Evolutionary conservation across 2,329 filamentous ascomycete genomes (phyloP).

Genomic region (Aplosporella prunicola): DNA sequence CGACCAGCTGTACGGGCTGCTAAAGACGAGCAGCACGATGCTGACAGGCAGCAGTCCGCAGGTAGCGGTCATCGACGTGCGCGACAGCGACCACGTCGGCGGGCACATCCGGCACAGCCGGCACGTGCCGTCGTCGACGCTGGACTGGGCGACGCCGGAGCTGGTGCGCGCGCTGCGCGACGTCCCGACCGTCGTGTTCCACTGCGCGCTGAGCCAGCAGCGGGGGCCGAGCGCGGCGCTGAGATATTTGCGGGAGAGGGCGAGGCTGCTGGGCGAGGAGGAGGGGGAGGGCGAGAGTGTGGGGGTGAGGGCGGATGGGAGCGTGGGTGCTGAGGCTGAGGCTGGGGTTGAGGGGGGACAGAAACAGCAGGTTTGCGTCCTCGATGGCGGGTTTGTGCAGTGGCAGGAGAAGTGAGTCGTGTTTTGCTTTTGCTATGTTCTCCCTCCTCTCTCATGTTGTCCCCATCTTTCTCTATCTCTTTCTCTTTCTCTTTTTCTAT

Average conservation of each 20-base stretch:
- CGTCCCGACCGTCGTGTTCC: conserved; percentile 82
- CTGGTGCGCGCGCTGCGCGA: conserved; percentile 68
- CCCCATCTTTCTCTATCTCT: background rate
- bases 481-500: background rate
- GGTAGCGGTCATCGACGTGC: conserved; percentile 77
- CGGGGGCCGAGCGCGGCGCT: conserved; percentile 78
- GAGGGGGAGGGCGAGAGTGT: conserved; percentile 16
- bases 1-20: conserved; percentile 55
- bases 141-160: conserved; percentile 71
- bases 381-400: conserved; percentile 74
- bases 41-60: conserved; percentile 4
- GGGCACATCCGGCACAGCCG: conserved; percentile 74
- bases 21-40: conserved; percentile 27
- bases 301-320: conserved; percentile 13
- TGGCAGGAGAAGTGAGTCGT: conserved; percentile 67
- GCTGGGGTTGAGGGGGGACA: conserved; percentile 17
- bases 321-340: too few relatives aligned
- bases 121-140: conserved; percentile 62
- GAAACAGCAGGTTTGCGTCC: conserved; percentile 65
- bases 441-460: background rate
- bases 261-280: conserved; percentile 34
- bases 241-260: conserved; percentile 64
- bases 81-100: conserved; percentile 82
- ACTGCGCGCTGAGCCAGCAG: conserved; percentile 87
- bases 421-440: too few relatives aligned